phyloP scores from a whole-genome alignment of 192 early-diverging fungal genomes.

The Glomus cerebriforme region DNA sequence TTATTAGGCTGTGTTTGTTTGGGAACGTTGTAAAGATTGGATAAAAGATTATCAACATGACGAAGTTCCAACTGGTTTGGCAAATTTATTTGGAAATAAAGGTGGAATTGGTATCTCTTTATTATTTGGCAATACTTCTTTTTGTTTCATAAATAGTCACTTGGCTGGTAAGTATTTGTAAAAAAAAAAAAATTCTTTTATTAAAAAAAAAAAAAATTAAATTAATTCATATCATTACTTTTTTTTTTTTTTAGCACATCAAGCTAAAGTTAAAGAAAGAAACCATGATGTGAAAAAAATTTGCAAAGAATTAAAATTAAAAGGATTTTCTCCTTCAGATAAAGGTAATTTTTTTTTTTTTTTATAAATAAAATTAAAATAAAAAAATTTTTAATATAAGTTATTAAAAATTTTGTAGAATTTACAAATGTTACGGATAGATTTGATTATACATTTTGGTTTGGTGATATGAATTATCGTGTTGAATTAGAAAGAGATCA shows the following conservation, averaged over 20 bases:
- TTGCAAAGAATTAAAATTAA: conserved; percentile 47
- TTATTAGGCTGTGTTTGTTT: conserved; percentile 21
- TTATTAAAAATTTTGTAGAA: too few species aligned
- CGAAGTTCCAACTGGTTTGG: conserved; percentile 43
- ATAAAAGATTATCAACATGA: conserved; percentile 35
- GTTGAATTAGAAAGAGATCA: conserved; percentile 53
- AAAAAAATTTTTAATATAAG: too few species aligned
- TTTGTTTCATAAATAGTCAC: conserved; percentile 55
- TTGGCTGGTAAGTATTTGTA: conserved; percentile 41
- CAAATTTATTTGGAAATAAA: conserved; percentile 50
- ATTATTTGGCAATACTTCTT: conserved; percentile 46
- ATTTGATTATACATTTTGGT: conserved; percentile 65
- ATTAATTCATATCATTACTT: neutral
- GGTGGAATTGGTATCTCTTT: conserved; percentile 55
- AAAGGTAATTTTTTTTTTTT: conserved; percentile 14
- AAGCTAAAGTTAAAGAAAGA: conserved; percentile 39
- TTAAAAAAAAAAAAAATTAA: neutral
- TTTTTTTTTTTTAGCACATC: conserved; percentile 41
- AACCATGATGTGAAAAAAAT: conserved; percentile 49
- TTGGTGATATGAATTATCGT: conserved; percentile 84
- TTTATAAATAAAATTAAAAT: too few species aligned
- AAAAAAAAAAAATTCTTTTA: neutral
- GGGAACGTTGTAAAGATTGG: conserved; percentile 5
- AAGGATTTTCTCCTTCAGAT: conserved; percentile 33
- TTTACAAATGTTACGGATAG: conserved; percentile 45